Evolutionary conservation across 441 rosid species (phyloP).

Genomic region (Aleurites moluccanus): DNA sequence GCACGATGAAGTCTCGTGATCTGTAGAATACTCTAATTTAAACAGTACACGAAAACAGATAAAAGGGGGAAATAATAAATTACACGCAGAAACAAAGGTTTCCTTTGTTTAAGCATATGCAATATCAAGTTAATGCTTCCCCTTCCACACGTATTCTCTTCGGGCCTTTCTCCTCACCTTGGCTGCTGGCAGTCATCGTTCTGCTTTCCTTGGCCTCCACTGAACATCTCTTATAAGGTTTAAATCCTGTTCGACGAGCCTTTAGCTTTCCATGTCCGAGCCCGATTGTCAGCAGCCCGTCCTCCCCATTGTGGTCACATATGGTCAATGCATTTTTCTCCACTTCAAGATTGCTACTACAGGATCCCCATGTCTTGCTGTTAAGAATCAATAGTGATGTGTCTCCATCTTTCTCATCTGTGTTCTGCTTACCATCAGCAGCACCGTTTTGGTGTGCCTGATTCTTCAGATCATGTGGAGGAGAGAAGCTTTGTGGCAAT

Average conservation of each 20-base stretch:
- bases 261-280: constrained; percentile 55
- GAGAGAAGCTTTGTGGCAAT: constrained; percentile 92
- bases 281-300: constrained; percentile 54
- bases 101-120: constrained; percentile 37
- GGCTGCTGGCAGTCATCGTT: constrained; percentile 37
- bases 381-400: constrained; percentile 52
- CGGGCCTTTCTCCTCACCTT: constrained; percentile 65
- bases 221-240: constrained; percentile 93
- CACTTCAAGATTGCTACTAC: constrained; percentile 36
- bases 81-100: constrained; percentile 40
- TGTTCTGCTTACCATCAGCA: constrained; percentile 35
- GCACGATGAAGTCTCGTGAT: constrained; percentile 44
- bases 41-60: constrained; percentile 27
- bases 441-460: constrained; percentile 33
- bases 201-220: constrained; percentile 75
- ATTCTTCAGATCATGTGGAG: constrained; percentile 41
- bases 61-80: constrained; percentile 21
- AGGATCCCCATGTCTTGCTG: constrained; percentile 31
- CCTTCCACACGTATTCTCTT: constrained; percentile 84
- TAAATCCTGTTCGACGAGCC: constrained; percentile 75
- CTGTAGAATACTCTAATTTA: constrained; percentile 29
- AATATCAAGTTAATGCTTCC: constrained; percentile 45
- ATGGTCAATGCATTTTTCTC: constrained; percentile 34
- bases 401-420: constrained; percentile 30
- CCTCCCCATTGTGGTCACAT: constrained; percentile 33